Evolutionary conservation across 1,139 yeast genomes (phyloP).

Genomic region (Ashbya aceris): DNA sequence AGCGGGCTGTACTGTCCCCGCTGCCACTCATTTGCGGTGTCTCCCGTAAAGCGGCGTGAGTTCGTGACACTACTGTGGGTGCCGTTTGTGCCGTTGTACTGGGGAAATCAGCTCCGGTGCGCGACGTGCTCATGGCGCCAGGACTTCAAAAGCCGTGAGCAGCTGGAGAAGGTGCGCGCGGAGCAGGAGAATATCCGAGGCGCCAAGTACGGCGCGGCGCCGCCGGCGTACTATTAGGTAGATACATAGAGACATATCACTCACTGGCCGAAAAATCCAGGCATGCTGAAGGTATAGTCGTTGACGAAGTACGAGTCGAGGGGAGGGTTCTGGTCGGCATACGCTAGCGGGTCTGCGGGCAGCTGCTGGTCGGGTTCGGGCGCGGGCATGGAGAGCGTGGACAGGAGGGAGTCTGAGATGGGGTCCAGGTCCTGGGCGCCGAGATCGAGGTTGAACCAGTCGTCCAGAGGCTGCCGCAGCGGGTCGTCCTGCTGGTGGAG

Average conservation of each 20-base stretch:
- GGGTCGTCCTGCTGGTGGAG: too few relatives aligned
- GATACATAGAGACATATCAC: too few relatives aligned
- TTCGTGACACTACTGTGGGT: constrained; percentile 40
- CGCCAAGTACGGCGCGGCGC: too few relatives aligned
- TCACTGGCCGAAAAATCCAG: not conserved
- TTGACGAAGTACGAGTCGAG: not conserved
- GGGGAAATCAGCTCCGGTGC: constrained; percentile 39
- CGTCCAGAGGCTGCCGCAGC: not conserved
- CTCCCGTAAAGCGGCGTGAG: constrained; percentile 36
- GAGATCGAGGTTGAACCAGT: not conserved
- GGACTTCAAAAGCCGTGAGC: constrained; percentile 31
- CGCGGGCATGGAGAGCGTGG: not conserved
- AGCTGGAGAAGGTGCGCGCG: constrained; percentile 29
- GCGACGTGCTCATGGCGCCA: constrained; percentile 40
- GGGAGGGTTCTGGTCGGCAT: not conserved
- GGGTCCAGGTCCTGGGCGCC: not conserved
- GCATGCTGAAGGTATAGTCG: not conserved
- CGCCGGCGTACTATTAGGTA: too few relatives aligned
- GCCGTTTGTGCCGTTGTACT: constrained; percentile 39
- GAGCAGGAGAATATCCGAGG: constrained; percentile 18
- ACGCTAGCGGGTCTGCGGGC: not conserved
- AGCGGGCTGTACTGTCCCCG: constrained; percentile 31
- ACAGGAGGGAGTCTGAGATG: not conserved
- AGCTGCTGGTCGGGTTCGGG: not conserved
- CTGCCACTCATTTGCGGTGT: constrained; percentile 36